Evolutionary conservation across 2,329 filamentous ascomycete species (phyloP).

Genomic region (Didymella glomerata): DNA sequence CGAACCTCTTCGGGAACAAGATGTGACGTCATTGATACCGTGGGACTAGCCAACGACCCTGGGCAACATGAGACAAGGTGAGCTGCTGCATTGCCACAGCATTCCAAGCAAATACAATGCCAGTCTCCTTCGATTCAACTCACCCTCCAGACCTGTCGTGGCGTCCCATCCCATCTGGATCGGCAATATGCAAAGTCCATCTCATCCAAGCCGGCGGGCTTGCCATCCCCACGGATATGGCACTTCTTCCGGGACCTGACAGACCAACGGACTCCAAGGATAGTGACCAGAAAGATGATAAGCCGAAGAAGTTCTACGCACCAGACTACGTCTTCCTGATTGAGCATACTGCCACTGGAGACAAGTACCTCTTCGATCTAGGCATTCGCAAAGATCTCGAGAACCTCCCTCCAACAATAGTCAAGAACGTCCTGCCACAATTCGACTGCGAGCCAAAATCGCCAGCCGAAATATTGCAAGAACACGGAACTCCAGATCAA

Average conservation of each 20-base stretch:
- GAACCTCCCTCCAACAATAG: constrained; percentile 51
- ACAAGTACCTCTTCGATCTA: constrained; percentile 62
- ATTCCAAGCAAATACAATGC: not conserved
- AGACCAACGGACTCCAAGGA: constrained; percentile 52
- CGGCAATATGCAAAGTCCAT: constrained; percentile 41
- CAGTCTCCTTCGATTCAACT: constrained; percentile 11
- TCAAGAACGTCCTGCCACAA: constrained; percentile 53
- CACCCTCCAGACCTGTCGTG: constrained; percentile 26
- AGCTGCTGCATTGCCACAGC: not conserved
- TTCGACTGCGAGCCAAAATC: constrained; percentile 48
- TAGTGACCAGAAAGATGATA: constrained; percentile 45
- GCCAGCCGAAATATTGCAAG: constrained; percentile 39
- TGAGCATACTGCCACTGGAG: constrained; percentile 39
- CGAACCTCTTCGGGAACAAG: not conserved
- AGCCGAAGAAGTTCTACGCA: constrained; percentile 31
- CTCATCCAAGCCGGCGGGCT: constrained; percentile 52
- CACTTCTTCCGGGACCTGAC: constrained; percentile 56
- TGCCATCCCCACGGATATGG: constrained; percentile 57
- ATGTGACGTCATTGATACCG: constrained; percentile 1
- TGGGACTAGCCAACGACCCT: not conserved
- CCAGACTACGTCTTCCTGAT: constrained; percentile 47
- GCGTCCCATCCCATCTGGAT: constrained; percentile 38
- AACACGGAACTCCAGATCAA: constrained; percentile 38
- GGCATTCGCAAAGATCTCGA: constrained; percentile 59
- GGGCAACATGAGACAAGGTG: too few species aligned